Conservation (phyloP, 2,329 filamentous ascomycete species). For the Aspergillus sp. region DNA sequence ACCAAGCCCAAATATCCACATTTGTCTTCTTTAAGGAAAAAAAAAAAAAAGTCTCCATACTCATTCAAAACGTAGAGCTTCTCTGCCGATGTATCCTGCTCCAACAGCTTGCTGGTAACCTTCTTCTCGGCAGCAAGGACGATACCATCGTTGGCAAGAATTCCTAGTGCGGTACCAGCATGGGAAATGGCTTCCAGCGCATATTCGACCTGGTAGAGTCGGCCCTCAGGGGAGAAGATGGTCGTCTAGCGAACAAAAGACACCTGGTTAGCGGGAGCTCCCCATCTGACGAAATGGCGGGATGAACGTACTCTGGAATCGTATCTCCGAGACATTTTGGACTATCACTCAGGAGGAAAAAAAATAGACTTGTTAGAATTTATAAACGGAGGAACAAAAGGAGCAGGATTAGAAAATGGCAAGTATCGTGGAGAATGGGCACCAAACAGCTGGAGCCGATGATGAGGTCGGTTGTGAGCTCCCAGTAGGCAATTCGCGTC, state of each 20-base stretch:
- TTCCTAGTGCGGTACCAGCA: conserved; percentile 91
- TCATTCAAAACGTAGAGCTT: conserved; percentile 99
- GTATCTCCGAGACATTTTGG: conserved; percentile 88
- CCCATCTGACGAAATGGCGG: conserved; percentile 14
- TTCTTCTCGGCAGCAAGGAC: conserved; percentile 97
- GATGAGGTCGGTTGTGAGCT: conserved; percentile 23
- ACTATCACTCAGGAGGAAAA: conserved; percentile 3
- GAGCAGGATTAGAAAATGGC: conserved; percentile 6
- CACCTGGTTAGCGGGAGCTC: conserved; percentile 31
- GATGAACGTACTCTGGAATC: conserved; percentile 74
- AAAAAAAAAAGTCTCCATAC: conserved; percentile 42
- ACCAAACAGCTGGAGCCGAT: conserved; percentile 13
- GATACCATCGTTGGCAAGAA: conserved; percentile 96
- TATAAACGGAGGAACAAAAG: conserved; percentile 2
- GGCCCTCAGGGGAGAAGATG: conserved; percentile 98
- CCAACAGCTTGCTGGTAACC: conserved; percentile 96
- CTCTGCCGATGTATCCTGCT: conserved; percentile 99
- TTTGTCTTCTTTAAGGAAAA: no score
- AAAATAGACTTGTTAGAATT: conserved; percentile 2
- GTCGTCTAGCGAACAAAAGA: conserved; percentile 62
- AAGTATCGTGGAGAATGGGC: conserved; percentile 10
- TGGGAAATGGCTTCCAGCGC: conserved; percentile 98
- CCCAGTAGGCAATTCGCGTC: conserved; percentile 35
- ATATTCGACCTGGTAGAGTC: conserved; percentile 99
- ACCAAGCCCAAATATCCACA: not conserved